Percentiles rank a stretch among this genome's conserved stretches.
phyloP scores from a whole-genome alignment of 2,329 filamentous ascomycete genomes.

The Pseudocercospora ulei region DNA sequence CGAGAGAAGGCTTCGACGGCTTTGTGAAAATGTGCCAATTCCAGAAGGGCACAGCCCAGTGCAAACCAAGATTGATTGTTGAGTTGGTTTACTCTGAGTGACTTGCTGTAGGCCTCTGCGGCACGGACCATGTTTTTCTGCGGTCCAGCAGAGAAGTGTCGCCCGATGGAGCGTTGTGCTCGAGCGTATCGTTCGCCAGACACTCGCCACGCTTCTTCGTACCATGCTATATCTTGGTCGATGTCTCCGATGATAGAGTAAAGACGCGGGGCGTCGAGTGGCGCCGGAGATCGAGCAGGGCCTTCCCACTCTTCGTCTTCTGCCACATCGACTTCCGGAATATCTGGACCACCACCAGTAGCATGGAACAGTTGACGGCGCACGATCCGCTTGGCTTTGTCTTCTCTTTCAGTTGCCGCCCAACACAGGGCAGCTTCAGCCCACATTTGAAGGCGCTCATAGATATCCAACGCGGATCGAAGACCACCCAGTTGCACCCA shows the following conservation, averaged over 20 bases:
- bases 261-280: conserved; percentile 72
- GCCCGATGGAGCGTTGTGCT: conserved; percentile 77
- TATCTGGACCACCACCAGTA: conserved; percentile 39
- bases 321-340: conserved; percentile 32
- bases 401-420: conserved; percentile 67
- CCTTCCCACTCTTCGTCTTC: conserved; percentile 51
- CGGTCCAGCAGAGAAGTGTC: conserved; percentile 53
- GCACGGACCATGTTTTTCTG: conserved; percentile 57
- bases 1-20: conserved; percentile 76
- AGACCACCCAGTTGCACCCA: conserved; percentile 85
- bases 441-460: conserved; percentile 87
- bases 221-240: conserved; percentile 62
- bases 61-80: conserved; percentile 82
- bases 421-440: conserved; percentile 88
- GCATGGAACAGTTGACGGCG: conserved; percentile 68
- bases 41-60: conserved; percentile 75
- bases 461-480: conserved; percentile 85
- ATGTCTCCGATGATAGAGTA: conserved; percentile 93
- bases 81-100: conserved; percentile 67
- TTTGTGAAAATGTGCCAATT: conserved; percentile 63
- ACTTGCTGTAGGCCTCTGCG: conserved; percentile 65
- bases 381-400: conserved; percentile 67
- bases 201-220: conserved; percentile 78
- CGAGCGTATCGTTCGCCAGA: conserved; percentile 72
- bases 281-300: conserved; percentile 58